A percentile compares a stretch with the other conserved stretches of the same genome.
These are phyloP conservation scores for Saitozyma podzolica DNA, from an alignment of 768 basidiomycete genomes.

Conservation along the genomic window DNA sequence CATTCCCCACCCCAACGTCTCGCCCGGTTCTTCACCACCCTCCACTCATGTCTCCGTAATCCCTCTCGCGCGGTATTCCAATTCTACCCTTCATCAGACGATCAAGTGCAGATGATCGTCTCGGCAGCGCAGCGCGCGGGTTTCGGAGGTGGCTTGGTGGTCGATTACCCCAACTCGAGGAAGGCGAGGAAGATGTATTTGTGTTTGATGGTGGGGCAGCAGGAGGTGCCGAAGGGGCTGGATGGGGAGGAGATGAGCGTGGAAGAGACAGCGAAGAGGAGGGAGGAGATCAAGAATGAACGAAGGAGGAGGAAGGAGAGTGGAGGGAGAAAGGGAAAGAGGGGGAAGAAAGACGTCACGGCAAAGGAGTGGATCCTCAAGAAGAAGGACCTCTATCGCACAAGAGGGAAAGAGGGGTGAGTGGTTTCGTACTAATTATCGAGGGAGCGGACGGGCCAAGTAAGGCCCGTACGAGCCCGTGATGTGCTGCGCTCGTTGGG, in stretches of 20 bases:
- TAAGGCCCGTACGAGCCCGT: too few species aligned
- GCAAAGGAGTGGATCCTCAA: conserved; percentile 89
- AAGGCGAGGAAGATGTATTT: conserved; percentile 94
- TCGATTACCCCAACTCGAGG: conserved; percentile 95
- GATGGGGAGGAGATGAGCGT: conserved; percentile 57
- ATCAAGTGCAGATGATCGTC: conserved; percentile 94
- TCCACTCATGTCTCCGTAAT: conserved; percentile 56
- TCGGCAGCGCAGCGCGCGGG: conserved; percentile 89
- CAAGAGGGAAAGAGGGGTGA: conserved; percentile 58
- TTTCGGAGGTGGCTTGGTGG: conserved; percentile 92
- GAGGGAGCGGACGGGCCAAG: too few species aligned
- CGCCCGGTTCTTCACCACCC: conserved; percentile 82
- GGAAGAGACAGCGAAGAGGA: conserved; percentile 48
- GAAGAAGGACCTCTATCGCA: conserved; percentile 74
- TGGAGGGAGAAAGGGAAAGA: conserved; percentile 72
- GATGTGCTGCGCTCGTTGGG: neutral
- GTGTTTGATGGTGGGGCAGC: conserved; percentile 85
- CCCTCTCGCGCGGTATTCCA: conserved; percentile 84
- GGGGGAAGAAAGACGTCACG: conserved; percentile 52
- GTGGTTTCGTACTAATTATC: conserved; percentile 26
- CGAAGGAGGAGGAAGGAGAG: conserved; percentile 78
- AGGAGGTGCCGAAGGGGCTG: conserved; percentile 74
- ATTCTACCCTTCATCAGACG: conserved; percentile 97
- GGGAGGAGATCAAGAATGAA: conserved; percentile 58
- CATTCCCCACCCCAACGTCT: conserved; percentile 56